Evolutionary conservation across 768 basidiomycete species (phyloP).

Genomic region (Pleurotus salmoneostramineus): DNA sequence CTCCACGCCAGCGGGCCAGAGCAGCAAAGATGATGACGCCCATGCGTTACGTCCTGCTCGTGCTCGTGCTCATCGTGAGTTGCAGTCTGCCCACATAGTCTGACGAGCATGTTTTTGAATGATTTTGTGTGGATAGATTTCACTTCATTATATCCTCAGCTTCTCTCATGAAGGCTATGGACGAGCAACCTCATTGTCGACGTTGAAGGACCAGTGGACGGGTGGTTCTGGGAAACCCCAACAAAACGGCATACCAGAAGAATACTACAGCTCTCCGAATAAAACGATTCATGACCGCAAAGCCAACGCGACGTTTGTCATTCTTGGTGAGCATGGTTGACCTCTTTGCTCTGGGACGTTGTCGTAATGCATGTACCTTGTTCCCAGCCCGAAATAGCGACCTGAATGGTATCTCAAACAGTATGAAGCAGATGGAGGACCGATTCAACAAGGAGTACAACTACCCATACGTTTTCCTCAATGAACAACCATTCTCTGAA

Average conservation of each 20-base stretch:
- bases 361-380: neutral
- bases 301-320: slow-evolving; percentile 81
- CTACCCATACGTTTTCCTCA: slow-evolving; percentile 87
- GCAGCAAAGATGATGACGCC: slow-evolving; percentile 47
- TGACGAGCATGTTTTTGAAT: neutral
- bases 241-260: slow-evolving; percentile 47
- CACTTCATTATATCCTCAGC: slow-evolving; percentile 61
- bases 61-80: slow-evolving; percentile 43
- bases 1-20: neutral
- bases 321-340: slow-evolving; percentile 44
- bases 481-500: slow-evolving; percentile 72
- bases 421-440: slow-evolving; percentile 79
- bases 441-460: slow-evolving; percentile 84
- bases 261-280: slow-evolving; percentile 44
- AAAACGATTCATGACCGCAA: slow-evolving; percentile 42
- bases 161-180: slow-evolving; percentile 66
- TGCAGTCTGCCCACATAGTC: neutral
- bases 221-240: slow-evolving; percentile 11
- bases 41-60: slow-evolving; percentile 50
- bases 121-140: slow-evolving; percentile 28
- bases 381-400: slow-evolving; percentile 55
- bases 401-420: slow-evolving; percentile 54
- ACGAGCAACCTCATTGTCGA: slow-evolving; percentile 49
- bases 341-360: neutral
- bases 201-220: slow-evolving; percentile 32